phyloP scores from a whole-genome alignment of 108 stramenopile species.

The Hondaea fermentalgiana region DNA sequence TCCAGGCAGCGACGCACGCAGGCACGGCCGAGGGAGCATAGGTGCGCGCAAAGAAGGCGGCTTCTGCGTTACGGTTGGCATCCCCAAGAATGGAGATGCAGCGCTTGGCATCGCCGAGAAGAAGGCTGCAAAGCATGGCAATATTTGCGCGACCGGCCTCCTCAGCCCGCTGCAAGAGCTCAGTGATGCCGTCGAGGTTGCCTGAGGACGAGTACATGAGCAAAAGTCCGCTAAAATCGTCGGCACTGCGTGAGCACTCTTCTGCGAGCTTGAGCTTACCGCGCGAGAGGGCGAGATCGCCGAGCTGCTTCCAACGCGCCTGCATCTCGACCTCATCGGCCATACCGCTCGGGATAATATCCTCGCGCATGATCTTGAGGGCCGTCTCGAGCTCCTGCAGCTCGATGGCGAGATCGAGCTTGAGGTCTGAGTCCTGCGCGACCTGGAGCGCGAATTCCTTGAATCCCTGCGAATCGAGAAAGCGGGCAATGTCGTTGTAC shows the following conservation, averaged over 20 bases:
- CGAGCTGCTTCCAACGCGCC: slow-evolving; percentile 93
- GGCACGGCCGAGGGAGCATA: slow-evolving; percentile 85
- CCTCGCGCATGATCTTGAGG: slow-evolving; percentile 61
- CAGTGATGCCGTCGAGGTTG: slow-evolving; percentile 75
- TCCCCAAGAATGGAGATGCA: slow-evolving; percentile 77
- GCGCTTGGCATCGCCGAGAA: slow-evolving; percentile 79
- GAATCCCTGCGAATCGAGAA: slow-evolving; percentile 96
- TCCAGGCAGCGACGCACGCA: slow-evolving; percentile 82
- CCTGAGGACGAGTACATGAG: slow-evolving; percentile 85
- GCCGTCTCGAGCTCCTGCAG: slow-evolving; percentile 82
- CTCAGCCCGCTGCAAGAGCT: slow-evolving; percentile 67
- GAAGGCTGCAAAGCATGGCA: slow-evolving; percentile 79
- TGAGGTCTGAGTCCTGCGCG: slow-evolving; percentile 83
- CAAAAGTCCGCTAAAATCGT: slow-evolving; percentile 82
- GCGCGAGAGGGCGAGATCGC: slow-evolving; percentile 85
- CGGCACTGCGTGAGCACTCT: slow-evolving; percentile 70
- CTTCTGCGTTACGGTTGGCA: slow-evolving; percentile 87
- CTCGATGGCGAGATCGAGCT: slow-evolving; percentile 90
- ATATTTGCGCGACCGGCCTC: slow-evolving; percentile 80
- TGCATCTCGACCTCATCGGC: slow-evolving; percentile 82
- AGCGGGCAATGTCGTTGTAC: slow-evolving; percentile 86
- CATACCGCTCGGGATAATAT: not conserved
- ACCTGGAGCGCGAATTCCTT: slow-evolving; percentile 96
- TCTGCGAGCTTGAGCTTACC: slow-evolving; percentile 86
- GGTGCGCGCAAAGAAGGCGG: slow-evolving; percentile 93